Conservation (phyloP, 768 basidiomycete species). For the Pholiota microspora region DNA sequence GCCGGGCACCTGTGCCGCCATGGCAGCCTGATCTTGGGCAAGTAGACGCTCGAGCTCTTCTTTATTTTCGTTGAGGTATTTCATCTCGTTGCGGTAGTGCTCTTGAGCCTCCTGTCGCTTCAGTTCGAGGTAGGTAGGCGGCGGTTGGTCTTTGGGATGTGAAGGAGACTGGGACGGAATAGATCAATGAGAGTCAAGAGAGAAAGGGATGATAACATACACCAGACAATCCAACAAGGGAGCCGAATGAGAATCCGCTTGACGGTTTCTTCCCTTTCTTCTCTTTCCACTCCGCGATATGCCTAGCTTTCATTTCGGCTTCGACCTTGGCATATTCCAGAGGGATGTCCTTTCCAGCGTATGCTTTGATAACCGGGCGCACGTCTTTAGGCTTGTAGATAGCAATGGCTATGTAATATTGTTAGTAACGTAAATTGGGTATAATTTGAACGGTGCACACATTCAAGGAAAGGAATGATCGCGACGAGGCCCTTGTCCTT, state of each 20-base stretch:
- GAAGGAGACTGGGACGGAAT: conserved; percentile 8
- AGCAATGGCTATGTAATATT: conserved; percentile 65
- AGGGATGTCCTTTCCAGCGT: conserved; percentile 85
- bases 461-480: conserved; percentile 98
- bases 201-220: conserved; percentile 15
- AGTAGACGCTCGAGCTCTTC: conserved; percentile 40
- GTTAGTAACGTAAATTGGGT: conserved; percentile 1
- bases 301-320: conserved; percentile 72
- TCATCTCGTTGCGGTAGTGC: conserved; percentile 48
- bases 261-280: conserved; percentile 31
- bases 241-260: conserved; percentile 32
- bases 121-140: conserved; percentile 52
- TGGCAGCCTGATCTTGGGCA: conserved; percentile 33
- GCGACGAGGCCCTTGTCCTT: conserved; percentile 72
- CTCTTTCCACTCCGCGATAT: conserved; percentile 80
- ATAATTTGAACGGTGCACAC: conserved; percentile 39
- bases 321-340: conserved; percentile 88
- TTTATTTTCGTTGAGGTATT: conserved; percentile 43
- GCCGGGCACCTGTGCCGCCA: conserved; percentile 42
- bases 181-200: background rate
- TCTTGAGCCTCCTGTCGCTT: conserved; percentile 51
- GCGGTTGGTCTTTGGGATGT: conserved; percentile 28
- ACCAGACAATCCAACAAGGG: conserved; percentile 37
- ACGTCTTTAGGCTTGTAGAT: conserved; percentile 89
- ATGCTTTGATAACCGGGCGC: conserved; percentile 81